phyloP scores from a whole-genome alignment of 2,329 filamentous ascomycete genomes.

The Geosmithia flava region DNA sequence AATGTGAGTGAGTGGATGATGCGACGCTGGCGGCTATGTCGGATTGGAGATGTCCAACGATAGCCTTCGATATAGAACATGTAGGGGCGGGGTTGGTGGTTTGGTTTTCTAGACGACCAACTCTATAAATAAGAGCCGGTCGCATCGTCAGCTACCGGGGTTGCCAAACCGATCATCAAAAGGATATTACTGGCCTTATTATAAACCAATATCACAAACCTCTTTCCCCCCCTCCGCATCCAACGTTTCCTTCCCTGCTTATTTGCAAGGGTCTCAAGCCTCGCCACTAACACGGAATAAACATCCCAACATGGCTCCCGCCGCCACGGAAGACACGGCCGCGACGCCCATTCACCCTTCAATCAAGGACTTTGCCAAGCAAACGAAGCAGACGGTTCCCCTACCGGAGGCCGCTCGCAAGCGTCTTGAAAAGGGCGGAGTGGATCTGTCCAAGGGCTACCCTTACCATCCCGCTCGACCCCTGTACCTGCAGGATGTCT shows the following conservation, averaged over 20 bases:
- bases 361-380: constrained; percentile 40
- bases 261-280: neutral
- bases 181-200: too few relatives aligned
- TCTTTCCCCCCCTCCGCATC: too few relatives aligned
- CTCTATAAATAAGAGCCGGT: too few relatives aligned
- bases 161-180: too few relatives aligned
- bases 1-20: neutral
- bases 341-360: neutral
- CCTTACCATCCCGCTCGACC: constrained; percentile 57
- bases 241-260: neutral
- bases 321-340: neutral
- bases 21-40: neutral
- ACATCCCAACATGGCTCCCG: neutral
- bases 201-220: too few relatives aligned
- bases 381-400: constrained; percentile 49
- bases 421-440: constrained; percentile 53
- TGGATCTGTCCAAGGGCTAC: constrained; percentile 59
- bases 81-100: too few relatives aligned
- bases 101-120: too few relatives aligned
- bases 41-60: neutral
- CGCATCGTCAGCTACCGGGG: too few relatives aligned
- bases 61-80: too few relatives aligned
- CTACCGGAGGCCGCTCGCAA: constrained; percentile 44
- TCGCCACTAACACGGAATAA: neutral
- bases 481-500: constrained; percentile 57